Evolutionary conservation across 2,329 filamentous ascomycete genomes (phyloP).

Genomic region (Colletotrichum sp.): DNA sequence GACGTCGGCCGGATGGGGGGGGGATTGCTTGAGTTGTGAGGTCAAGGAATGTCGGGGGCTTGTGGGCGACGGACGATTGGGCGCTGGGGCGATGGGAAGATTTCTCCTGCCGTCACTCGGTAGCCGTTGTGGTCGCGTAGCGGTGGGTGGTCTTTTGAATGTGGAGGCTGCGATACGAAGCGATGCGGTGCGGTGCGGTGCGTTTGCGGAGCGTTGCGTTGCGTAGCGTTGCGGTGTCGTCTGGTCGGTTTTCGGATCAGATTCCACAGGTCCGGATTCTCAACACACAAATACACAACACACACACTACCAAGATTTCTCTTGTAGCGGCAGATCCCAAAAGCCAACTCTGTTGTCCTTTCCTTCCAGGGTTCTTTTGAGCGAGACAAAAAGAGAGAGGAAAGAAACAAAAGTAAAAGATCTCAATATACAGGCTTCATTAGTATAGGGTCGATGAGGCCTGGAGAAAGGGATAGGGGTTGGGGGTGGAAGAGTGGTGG

Average conservation of each 20-base stretch:
- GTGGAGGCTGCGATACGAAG: conserved; percentile 18
- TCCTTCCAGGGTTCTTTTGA: conserved; percentile 7
- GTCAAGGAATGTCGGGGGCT: conserved; percentile 24
- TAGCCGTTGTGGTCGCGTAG: conserved; percentile 20
- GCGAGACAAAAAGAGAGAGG: conserved; percentile 12
- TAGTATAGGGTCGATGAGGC: conserved; percentile 22
- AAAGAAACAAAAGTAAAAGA: conserved; percentile 20
- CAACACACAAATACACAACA: not conserved
- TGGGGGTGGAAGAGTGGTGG: not conserved
- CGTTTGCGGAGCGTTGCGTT: not conserved
- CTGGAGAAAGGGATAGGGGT: conserved; percentile 23
- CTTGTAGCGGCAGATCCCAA: not conserved
- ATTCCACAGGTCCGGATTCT: conserved; percentile 8
- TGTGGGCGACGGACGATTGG: conserved; percentile 16
- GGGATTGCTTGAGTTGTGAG: conserved; percentile 3
- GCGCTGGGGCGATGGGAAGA: conserved; percentile 16
- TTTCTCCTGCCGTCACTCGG: conserved; percentile 19
- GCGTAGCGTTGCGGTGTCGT: not conserved
- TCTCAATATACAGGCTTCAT: conserved; percentile 25
- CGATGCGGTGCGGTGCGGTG: not conserved
- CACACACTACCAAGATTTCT: not conserved
- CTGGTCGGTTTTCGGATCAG: conserved; percentile 10
- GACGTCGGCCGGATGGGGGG: conserved; percentile 12
- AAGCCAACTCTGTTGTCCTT: conserved; percentile 12
- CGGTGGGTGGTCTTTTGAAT: conserved; percentile 13